Evolutionary conservation across 179 eudicot genomes (phyloP).

Genomic region (Silene noctiflora): DNA sequence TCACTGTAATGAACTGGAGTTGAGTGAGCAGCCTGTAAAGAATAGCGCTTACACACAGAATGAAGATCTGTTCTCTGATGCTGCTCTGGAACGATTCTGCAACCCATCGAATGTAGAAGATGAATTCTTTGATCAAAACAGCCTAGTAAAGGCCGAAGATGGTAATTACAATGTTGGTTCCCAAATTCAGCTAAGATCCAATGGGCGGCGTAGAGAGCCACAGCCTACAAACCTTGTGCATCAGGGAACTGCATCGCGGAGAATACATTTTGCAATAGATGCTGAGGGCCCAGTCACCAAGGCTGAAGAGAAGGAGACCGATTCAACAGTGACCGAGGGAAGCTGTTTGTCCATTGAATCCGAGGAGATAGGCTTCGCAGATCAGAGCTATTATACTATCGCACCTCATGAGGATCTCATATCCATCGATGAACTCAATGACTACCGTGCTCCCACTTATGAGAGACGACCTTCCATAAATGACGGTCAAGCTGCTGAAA

Average conservation of each 20-base stretch:
- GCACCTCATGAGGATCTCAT: conserved; percentile 19
- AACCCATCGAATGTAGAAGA: conserved; percentile 9
- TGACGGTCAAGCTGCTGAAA: conserved; percentile 20
- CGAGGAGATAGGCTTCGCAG: background rate
- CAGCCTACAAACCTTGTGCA: conserved; percentile 9
- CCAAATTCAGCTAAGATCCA: conserved; percentile 50
- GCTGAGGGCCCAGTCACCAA: background rate
- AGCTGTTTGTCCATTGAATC: conserved; percentile 15
- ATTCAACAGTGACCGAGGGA: conserved; percentile 4
- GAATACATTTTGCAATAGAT: conserved; percentile 23
- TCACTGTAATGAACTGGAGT: conserved; percentile 10
- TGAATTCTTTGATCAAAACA: background rate
- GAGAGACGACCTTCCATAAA: too few species aligned
- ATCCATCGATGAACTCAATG: conserved; percentile 22
- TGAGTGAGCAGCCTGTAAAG: background rate
- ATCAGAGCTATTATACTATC: background rate
- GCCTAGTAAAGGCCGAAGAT: conserved; percentile 20
- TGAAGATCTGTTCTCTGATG: conserved; percentile 32
- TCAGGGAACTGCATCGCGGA: conserved; percentile 70
- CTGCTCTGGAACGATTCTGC: conserved; percentile 29
- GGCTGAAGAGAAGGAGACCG: conserved; percentile 4
- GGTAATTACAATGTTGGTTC: conserved; percentile 28
- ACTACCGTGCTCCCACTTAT: background rate
- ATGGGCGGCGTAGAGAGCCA: conserved; percentile 16
- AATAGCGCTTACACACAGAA: conserved; percentile 2